phyloP scores from a whole-genome alignment of 768 basidiomycete genomes.

The Dacryopinax spathularia region DNA sequence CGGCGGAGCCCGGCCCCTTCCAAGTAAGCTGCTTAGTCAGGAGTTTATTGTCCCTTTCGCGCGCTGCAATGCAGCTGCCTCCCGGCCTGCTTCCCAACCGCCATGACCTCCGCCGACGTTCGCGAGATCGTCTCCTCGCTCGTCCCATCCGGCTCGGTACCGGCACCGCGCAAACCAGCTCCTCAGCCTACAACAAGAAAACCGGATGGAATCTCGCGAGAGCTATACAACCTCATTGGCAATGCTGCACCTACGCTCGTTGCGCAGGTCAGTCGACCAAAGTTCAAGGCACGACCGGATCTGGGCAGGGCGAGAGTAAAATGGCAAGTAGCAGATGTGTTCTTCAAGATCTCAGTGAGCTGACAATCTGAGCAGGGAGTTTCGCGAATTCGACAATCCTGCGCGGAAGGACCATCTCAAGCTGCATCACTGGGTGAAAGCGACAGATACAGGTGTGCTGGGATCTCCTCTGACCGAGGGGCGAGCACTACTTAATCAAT shows the following conservation, averaged over 20 bases:
- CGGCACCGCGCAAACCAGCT: constrained; percentile 32
- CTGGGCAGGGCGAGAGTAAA: constrained; percentile 49
- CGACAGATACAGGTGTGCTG: constrained; percentile 18
- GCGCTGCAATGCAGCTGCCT: neutral
- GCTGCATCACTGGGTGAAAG: constrained; percentile 74
- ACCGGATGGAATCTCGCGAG: constrained; percentile 83
- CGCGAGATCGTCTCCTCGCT: constrained; percentile 67
- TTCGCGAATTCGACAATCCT: constrained; percentile 54
- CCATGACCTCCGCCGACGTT: constrained; percentile 50
- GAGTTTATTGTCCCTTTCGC: neutral
- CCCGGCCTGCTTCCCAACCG: neutral
- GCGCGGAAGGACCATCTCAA: constrained; percentile 54
- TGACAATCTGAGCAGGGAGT: constrained; percentile 42
- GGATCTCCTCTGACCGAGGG: neutral
- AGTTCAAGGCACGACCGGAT: constrained; percentile 75
- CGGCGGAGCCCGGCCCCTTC: too few species aligned
- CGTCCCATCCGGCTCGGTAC: constrained; percentile 13
- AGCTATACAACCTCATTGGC: constrained; percentile 91
- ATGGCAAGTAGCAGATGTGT: constrained; percentile 37
- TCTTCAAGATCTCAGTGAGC: neutral
- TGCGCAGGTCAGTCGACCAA: constrained; percentile 63
- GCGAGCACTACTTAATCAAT: neutral
- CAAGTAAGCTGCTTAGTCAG: neutral
- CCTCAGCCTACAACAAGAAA: constrained; percentile 33
- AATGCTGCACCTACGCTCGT: constrained; percentile 76